Evolutionary conservation across 2,329 filamentous ascomycete genomes (phyloP).

Genomic region (Corniculantispora saksenae): DNA sequence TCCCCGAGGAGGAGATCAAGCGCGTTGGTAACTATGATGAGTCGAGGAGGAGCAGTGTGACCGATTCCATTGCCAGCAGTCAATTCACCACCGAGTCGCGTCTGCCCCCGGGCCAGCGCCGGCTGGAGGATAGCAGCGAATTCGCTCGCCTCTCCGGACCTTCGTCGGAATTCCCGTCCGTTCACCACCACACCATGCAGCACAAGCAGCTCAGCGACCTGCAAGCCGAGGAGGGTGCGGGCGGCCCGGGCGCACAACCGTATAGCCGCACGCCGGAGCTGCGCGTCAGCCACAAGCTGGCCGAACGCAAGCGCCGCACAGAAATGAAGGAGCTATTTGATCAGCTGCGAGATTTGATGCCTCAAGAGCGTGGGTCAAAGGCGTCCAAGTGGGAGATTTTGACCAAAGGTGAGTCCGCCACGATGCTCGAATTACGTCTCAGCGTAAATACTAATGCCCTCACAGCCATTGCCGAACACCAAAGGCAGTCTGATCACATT

Average conservation of each 20-base stretch:
- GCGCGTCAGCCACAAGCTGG: slow-evolving; percentile 80
- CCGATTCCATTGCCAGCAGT: slow-evolving; percentile 77
- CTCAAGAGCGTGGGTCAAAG: slow-evolving; percentile 78
- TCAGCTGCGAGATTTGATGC: slow-evolving; percentile 74
- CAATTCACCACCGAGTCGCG: slow-evolving; percentile 75
- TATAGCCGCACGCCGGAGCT: slow-evolving; percentile 83
- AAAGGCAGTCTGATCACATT: slow-evolving; percentile 53
- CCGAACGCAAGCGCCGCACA: slow-evolving; percentile 78
- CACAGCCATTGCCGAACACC: slow-evolving; percentile 63
- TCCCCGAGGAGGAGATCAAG: slow-evolving; percentile 71
- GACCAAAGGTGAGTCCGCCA: slow-evolving; percentile 68
- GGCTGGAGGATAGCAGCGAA: slow-evolving; percentile 65
- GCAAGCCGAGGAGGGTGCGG: slow-evolving; percentile 56
- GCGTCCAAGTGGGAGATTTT: slow-evolving; percentile 89
- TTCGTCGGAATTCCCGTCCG: slow-evolving; percentile 57
- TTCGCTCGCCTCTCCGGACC: slow-evolving; percentile 49
- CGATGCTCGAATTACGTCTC: too few species aligned
- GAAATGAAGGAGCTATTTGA: slow-evolving; percentile 91
- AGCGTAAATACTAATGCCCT: slow-evolving; percentile 15
- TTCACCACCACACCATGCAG: slow-evolving; percentile 76
- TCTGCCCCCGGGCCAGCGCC: slow-evolving; percentile 69
- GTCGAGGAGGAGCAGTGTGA: slow-evolving; percentile 74
- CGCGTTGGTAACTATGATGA: slow-evolving; percentile 55
- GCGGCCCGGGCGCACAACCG: slow-evolving; percentile 62
- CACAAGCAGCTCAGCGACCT: slow-evolving; percentile 71